Conservation (phyloP, 208 protist species). For the Crithidia sp. region DNA sequence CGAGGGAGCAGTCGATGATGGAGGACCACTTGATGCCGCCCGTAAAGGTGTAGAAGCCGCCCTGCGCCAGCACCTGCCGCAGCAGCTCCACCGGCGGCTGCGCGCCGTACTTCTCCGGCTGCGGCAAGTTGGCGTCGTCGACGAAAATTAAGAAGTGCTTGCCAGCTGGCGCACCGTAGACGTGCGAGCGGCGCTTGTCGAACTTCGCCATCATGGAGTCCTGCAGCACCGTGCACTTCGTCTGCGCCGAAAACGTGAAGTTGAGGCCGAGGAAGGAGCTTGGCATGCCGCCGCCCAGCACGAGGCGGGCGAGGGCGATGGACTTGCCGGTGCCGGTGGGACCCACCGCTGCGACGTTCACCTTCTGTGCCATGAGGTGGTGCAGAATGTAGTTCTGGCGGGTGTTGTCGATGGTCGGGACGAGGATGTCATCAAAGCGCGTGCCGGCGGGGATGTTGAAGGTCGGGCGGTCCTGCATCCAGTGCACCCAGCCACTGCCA, state of each 20-base stretch:
- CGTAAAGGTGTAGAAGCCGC: slow-evolving; percentile 90
- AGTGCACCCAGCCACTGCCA: slow-evolving; percentile 63
- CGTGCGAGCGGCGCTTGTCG: slow-evolving; percentile 93
- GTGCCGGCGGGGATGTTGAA: slow-evolving; percentile 63
- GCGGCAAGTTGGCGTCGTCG: slow-evolving; percentile 94
- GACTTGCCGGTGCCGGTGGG: slow-evolving; percentile 96
- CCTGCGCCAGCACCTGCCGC: slow-evolving; percentile 91
- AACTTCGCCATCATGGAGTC: slow-evolving; percentile 94
- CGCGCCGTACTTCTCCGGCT: slow-evolving; percentile 93
- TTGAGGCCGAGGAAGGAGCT: slow-evolving; percentile 80
- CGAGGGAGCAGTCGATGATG: slow-evolving; percentile 95
- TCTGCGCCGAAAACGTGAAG: slow-evolving; percentile 95
- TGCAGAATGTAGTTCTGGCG: slow-evolving; percentile 90
- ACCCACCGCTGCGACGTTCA: slow-evolving; percentile 89
- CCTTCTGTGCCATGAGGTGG: slow-evolving; percentile 74
- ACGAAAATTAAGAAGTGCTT: slow-evolving; percentile 94
- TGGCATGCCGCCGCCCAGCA: slow-evolving; percentile 84
- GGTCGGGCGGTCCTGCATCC: slow-evolving; percentile 45
- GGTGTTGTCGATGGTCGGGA: slow-evolving; percentile 94
- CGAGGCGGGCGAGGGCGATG: slow-evolving; percentile 78
- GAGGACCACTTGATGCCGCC: slow-evolving; percentile 87
- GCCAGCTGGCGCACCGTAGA: slow-evolving; percentile 87
- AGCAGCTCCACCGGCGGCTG: slow-evolving; percentile 95
- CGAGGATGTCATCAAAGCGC: slow-evolving; percentile 92
- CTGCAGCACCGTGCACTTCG: slow-evolving; percentile 89